Base-by-base conservation (phyloP, 768 basidiomycete species). In the Boletus rubescentipes region DNA sequence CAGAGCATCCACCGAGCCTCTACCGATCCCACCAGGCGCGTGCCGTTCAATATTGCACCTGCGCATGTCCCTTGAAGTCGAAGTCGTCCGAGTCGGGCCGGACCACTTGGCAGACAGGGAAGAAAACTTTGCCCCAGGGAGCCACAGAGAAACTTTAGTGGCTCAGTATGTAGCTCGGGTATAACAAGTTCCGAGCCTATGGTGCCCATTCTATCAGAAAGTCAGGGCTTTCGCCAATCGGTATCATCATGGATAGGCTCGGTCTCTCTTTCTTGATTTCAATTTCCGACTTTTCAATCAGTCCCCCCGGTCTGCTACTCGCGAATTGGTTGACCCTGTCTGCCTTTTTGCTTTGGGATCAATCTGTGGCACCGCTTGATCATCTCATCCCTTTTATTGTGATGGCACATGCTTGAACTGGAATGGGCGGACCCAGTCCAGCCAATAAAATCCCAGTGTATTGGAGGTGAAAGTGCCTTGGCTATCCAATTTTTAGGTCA, bases 401-500 rank as follows among this genome's bases (percentile, higher is more conserved):
- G 26, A 11, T 30, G 29, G 21, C 21, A n/a, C 18, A 34, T 23
- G 20, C 53, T 34, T 26, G 21, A 34, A 39, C 40, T 38, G 26
- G 45, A 38, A 30, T 35, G 55, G 32, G 21, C 8, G 9, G 11
- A 20, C 15, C 16, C 32, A 16, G 29, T 37, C 26, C 20, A 53
- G 44, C 15, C 9, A 23, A 30, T 15, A 35, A 53, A 12, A n/a
- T n/a, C n/a, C n/a, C n/a, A n/a, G 10, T 6, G 26, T 9, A 5
- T 20, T 12, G 3, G 38, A 21, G 38, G 36, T 48, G 39, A 47
- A 47, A 49, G 51, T 37, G 41, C 40, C 31, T 36, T 50, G 34
- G 45, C 18, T 21, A 20, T 55, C 26, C 26, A 26, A 26, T 6
- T 26, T 26, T 26, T 11, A 37, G 32, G 50, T 48, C 63, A 60